Base-by-base conservation (phyloP, 495 filamentous ascomycete species). In the Podospora didyma region DNA sequence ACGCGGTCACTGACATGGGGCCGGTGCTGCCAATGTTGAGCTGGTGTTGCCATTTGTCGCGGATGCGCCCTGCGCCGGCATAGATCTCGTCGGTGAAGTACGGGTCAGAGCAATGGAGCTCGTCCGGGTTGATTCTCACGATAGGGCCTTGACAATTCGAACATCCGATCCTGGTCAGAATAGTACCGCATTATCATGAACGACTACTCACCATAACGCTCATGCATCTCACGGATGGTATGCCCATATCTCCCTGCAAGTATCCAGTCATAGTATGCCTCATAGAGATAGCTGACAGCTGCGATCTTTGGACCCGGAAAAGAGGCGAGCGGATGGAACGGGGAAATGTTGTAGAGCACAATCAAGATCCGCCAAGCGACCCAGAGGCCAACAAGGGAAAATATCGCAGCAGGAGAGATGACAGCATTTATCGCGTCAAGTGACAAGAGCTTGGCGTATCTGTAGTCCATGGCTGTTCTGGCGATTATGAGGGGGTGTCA, bases 191-290 rank as follows among this genome's bases (percentile, higher is more conserved):
- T n/a, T n/a, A n/a, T n/a, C n/a, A n/a, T n/a, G n/a, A n/a, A n/a
- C n/a, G n/a, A n/a, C n/a, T n/a, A n/a, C n/a, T n/a, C n/a, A n/a
- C n/a, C 70, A 51, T 72, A 71, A 31, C 71, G 70, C 64, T 77
- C 62, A 55, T 84, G 81, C 75, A 82, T 74, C 12, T 69, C 60
- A 45, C 73, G 59, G 28, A 84, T 75, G 42, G n/a, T n/a, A n/a
- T n/a, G n/a, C n/a, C n/a, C n/a, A n/a, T n/a, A n/a, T n/a, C n/a
- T n/a, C n/a, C n/a, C n/a, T n/a, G n/a, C n/a, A n/a, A n/a, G n/a
- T n/a, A n/a, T n/a, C n/a, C n/a, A n/a, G n/a, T 83, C 77, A 49
- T 78, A 76, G 58, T 79, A 84, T 37, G 76, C 76, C 45, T 84
- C 81, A 26, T 78, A 78, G 21, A 73, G 58, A 26, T 68, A 72